Evolutionary conservation across 1,284 basidiomycete genomes (phyloP), one percentile per base, ranked within the genome.

Genomic region (Malassezia nana): DNA sequence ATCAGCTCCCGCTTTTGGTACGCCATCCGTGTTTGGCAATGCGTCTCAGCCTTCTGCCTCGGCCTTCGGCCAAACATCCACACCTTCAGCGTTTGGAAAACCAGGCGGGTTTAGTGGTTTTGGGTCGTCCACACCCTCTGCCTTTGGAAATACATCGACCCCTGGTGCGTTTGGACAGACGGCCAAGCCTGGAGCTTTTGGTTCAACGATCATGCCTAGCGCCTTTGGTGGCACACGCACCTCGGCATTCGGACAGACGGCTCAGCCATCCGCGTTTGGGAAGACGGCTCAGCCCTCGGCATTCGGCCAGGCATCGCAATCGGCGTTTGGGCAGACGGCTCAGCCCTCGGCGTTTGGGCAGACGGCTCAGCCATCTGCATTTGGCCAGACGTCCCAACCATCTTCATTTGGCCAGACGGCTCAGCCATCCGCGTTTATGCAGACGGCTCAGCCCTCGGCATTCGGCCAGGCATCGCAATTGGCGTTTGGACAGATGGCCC

Each of bases 211-310:
- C 4, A 18, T 40, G 25, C 53, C 53, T 10, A 22, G 31, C 7
- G 52, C 33, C 24, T 54, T 54, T 45, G 52, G 52, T 2, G 6
- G 4, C 18, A 18, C 32, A 22, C n/a, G n/a, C n/a, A n/a, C n/a
- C n/a, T 15, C n/a, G 10, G 29, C 45, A 3, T 46, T 46, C 35
- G 45, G 45, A 13, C 15, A 20, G 16, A 29, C 44, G 6, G 35
- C 46, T 3, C 31, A 49, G 25, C 53, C 53, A 7, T 29, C 40
- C 7, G 52, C 33, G 20, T 54, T 54, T 45, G 52, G 52, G 2
- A 8, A 4, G 22, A 18, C 32, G 28, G 30, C 25, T 20, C 26
- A 3, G 2, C 31, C 45, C 1, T n/a, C 10, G 33, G 49, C 49
- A 0, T 51, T 51, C 28, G 49, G 49, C 8, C 41, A 43, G 25